Conservation (phyloP, 2,329 filamentous ascomycete species). For the Fusarium foetens region DNA sequence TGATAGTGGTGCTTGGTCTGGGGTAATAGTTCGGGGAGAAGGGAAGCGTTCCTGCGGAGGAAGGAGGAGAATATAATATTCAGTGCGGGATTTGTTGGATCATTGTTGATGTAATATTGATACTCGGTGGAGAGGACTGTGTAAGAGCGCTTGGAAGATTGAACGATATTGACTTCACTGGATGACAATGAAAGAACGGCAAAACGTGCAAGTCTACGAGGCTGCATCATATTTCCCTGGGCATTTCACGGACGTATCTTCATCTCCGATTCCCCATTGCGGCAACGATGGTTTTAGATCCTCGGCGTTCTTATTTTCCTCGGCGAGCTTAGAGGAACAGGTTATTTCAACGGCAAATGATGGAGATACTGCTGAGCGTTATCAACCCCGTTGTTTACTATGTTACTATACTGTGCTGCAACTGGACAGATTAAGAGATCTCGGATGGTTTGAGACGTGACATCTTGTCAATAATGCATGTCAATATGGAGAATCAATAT, state of each 20-base stretch:
- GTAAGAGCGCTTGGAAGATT: background rate
- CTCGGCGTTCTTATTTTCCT: slow-evolving; percentile 1
- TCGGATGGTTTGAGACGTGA: slow-evolving; percentile 6
- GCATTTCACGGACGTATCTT: slow-evolving; percentile 1
- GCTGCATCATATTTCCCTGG: slow-evolving; percentile 16
- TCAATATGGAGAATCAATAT: slow-evolving; percentile 21
- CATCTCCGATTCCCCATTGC: background rate
- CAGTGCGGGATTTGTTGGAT: background rate
- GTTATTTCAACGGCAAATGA: background rate
- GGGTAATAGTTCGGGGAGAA: slow-evolving; percentile 6
- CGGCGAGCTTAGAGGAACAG: background rate
- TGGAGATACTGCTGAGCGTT: background rate
- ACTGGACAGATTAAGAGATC: slow-evolving; percentile 1
- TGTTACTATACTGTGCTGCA: background rate
- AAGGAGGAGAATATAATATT: background rate
- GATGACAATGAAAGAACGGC: background rate
- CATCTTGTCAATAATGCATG: slow-evolving; percentile 4
- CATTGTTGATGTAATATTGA: background rate
- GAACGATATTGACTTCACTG: background rate
- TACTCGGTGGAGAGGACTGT: background rate
- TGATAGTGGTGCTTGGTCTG: slow-evolving; percentile 19
- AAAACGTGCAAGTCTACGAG: slow-evolving; percentile 5
- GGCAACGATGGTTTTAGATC: slow-evolving; percentile 4
- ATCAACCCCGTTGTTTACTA: background rate
- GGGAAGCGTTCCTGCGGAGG: background rate